Base-by-base conservation (phyloP, 768 basidiomycete genomes). In the Hemileccinum impolitum region DNA sequence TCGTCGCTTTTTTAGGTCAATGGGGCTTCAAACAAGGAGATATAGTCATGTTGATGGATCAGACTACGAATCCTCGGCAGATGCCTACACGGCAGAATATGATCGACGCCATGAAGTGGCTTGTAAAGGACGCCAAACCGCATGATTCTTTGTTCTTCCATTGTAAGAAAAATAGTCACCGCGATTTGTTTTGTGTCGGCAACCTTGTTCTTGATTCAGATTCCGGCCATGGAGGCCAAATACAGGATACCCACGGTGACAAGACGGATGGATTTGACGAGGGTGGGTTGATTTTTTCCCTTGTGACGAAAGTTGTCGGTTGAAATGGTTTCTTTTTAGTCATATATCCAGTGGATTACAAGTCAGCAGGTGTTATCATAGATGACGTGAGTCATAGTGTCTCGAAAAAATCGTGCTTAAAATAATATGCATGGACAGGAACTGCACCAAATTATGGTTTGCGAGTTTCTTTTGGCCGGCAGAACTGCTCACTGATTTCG, bases 221-320 rank as follows among this genome's bases (percentile, higher is more conserved):
- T 68, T 95, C 94, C 1, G 95, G 94, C 0, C 94, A 97, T 59
- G 95, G 96, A n/a, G 95, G 94, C 10, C 94, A 94, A 62, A 84
- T 85, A 3, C 75, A 74, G 45, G 93, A 96, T 67, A 52, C 69
- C 2, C 77, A 90, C 55, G 89, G 88, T 3, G 90, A 91, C 56
- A 85, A 94, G 67, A 69, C 74, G 0, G 87, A 90, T 57, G 93
- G 92, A 7, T 79, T 72, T 46, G 90, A 94, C 53, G 90, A 93
- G 75, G 81, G 84, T 83, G 19, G 0, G 53, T 28, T n/a, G 11
- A 14, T n/a, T 13, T 32, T n/a, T 10, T 40, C 39, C 17, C 13
- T 3, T 31, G 7, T 15, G 2, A 17, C 7, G 2, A 25, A 7
- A 4, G 8, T 36, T 30, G 19, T 25, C 15, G 6, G 15, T 17